Conservation (phyloP, 176 grass and related monocot genomes). For the Cenchrus americanus region DNA sequence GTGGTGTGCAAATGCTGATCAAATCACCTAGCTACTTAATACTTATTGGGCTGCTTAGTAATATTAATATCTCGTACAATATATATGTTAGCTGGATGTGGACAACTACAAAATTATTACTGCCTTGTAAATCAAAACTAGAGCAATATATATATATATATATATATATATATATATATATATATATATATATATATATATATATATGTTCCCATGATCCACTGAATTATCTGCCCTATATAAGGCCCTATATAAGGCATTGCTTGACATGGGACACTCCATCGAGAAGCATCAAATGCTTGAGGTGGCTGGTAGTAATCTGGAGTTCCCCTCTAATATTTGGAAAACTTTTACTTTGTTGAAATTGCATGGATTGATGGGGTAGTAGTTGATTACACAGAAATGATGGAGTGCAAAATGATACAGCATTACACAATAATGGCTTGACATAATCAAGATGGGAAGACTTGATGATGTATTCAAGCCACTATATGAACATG, state of each 20-base stretch:
- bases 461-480: too few species aligned
- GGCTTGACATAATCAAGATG: too few species aligned
- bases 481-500: too few species aligned
- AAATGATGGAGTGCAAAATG: too few species aligned
- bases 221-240: neutral
- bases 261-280: neutral
- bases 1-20: neutral
- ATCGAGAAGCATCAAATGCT: neutral
- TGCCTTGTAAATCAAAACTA: neutral
- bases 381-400: too few species aligned
- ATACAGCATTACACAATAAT: neutral
- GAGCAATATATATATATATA: too few species aligned
- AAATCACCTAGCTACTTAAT: neutral
- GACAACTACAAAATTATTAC: neutral
- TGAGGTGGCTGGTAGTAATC: neutral
- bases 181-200: too few species aligned
- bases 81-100: neutral
- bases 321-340: neutral
- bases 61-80: too few species aligned
- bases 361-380: neutral
- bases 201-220: too few species aligned
- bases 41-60: neutral
- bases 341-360: neutral
- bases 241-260: neutral
- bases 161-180: too few species aligned